phyloP scores from a whole-genome alignment of 345 rosid genomes.

The Rubroshorea leprosula region DNA sequence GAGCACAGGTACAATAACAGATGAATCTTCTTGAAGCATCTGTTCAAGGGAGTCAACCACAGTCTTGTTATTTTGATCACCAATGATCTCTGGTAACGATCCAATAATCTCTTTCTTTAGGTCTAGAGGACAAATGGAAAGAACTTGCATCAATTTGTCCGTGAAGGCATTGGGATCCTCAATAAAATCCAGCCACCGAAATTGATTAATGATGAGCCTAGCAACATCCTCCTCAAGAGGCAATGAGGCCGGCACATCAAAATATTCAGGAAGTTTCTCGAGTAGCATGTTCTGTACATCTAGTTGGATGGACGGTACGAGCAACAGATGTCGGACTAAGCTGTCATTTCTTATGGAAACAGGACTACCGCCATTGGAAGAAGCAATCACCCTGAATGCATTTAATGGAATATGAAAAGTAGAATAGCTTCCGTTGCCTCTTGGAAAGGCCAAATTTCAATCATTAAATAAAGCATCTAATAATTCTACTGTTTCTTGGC shows the following conservation, averaged over 20 bases:
- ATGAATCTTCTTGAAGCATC: slow-evolving; percentile 74
- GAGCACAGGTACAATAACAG: slow-evolving; percentile 59
- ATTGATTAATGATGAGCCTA: slow-evolving; percentile 61
- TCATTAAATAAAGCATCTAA: not conserved
- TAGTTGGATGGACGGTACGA: slow-evolving; percentile 59
- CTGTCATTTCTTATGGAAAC: slow-evolving; percentile 35
- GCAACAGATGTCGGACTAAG: slow-evolving; percentile 53
- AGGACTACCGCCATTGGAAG: slow-evolving; percentile 27
- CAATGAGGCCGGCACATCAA: slow-evolving; percentile 27
- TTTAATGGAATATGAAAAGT: not conserved
- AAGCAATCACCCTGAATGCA: slow-evolving; percentile 42
- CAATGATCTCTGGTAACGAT: slow-evolving; percentile 79
- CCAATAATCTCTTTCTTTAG: slow-evolving; percentile 81
- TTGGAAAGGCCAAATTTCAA: too few species aligned
- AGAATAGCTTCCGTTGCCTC: too few species aligned
- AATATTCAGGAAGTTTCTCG: slow-evolving; percentile 76
- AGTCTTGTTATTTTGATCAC: slow-evolving; percentile 44
- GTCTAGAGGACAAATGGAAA: slow-evolving; percentile 55
- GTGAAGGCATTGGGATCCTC: slow-evolving; percentile 47
- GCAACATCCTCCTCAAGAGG: slow-evolving; percentile 62
- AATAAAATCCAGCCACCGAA: slow-evolving; percentile 77
- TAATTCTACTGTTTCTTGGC: not conserved
- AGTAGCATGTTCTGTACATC: slow-evolving; percentile 60
- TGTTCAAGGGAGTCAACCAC: slow-evolving; percentile 65
- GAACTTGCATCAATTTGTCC: slow-evolving; percentile 63